phyloP scores from a whole-genome alignment of 495 filamentous ascomycete genomes.

The Neurospora sublineolata region DNA sequence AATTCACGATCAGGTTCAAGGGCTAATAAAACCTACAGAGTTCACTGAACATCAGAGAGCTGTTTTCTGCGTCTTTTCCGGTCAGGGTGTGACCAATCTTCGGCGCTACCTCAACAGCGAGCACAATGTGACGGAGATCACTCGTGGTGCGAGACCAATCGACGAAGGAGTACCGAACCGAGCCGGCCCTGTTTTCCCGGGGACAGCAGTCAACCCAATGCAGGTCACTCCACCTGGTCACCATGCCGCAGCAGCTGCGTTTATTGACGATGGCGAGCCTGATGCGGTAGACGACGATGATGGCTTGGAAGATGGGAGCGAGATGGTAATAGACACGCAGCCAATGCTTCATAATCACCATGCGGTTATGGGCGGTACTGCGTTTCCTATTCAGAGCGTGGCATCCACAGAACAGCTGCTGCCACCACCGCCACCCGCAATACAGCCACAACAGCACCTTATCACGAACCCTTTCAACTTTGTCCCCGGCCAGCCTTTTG shows the following conservation, averaged over 20 bases:
- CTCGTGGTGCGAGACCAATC: background rate
- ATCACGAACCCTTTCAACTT: constrained; percentile 10
- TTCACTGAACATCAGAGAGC: constrained; percentile 92
- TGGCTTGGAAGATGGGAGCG: constrained; percentile 30
- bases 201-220: background rate
- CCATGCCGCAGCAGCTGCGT: constrained; percentile 12
- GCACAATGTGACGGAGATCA: constrained; percentile 10
- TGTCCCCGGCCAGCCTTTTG: constrained; percentile 8
- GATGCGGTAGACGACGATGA: constrained; percentile 33
- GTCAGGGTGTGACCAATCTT: constrained; percentile 65
- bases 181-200: background rate
- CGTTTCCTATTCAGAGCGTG: background rate
- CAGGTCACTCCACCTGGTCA: constrained; percentile 4
- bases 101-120: constrained; percentile 65
- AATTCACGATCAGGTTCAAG: background rate
- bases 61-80: constrained; percentile 96
- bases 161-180: background rate
- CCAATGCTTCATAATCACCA: constrained; percentile 6
- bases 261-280: constrained; percentile 21
- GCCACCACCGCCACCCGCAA: constrained; percentile 3
- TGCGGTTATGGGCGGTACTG: background rate
- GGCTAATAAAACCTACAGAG: constrained; percentile 42
- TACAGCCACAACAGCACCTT: background rate
- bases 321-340: constrained; percentile 29
- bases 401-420: constrained; percentile 1